Evolutionary conservation across 2,329 filamentous ascomycete genomes (phyloP), one percentile per base, ranked within the genome.

Genomic region (Cladosporium sp.): DNA sequence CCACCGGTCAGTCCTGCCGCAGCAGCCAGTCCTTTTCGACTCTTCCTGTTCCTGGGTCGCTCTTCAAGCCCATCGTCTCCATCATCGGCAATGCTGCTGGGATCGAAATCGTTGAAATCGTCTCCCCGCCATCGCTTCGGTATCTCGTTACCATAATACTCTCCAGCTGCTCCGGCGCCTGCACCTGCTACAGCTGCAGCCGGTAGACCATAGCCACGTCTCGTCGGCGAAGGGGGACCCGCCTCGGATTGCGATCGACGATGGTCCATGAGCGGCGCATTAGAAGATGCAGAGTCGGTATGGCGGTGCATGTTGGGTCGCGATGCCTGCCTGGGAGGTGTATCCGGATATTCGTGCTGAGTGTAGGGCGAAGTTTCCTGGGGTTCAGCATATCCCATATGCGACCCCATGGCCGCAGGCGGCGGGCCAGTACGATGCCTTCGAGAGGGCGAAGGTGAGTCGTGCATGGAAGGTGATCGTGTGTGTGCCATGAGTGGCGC

Each of bases 51-150:
- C 18, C 36, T 40, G 2, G 36, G 45, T 40, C 52, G 53, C 58
- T 79, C 83, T 4, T 79, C 76, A 45, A 93, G 77, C 1, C 86
- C 89, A 64, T 95, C 91, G 61, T 95, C 91, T 22, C 88, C 89
- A 62, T 96, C 91, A 65, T 95, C 91, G 18, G 79, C 80, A 56
- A 95, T 91, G 12, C 84, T 83, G 61, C 86, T 82, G 2, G 90
- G 89, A 64, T 95, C 84, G 52, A 93, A 59, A 11, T 57, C 49
- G 22, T 62, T 56, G 46, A 62, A 63, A 3, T 54, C 57, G 35
- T 64, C 62, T 16, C 53, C 55, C 11, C 58, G 57, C 45, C 45
- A 48, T 16, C 45, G 22, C 18, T 29, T 40, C 3, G 45, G 45
- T 1, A 48, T 18, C 11, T 47, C 22, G 15, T 29, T 29, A 4